phyloP scores from a whole-genome alignment of 2,329 filamentous ascomycete species.

The Cladosporium sphaerospermum region DNA sequence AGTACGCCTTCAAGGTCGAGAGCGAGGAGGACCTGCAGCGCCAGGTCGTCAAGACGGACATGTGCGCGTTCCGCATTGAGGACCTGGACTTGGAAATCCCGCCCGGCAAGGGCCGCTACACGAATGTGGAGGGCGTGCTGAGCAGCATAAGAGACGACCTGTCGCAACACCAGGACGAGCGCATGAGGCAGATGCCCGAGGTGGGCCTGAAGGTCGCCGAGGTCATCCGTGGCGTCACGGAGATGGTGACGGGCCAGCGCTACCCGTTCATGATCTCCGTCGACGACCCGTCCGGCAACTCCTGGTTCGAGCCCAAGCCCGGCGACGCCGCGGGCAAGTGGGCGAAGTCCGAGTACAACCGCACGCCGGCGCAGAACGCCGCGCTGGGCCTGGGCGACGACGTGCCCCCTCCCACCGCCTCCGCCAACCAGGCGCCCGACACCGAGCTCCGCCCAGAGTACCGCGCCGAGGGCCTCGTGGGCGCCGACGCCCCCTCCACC shows the following conservation, averaged over 20 bases:
- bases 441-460: constrained; percentile 52
- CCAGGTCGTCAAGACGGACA: constrained; percentile 89
- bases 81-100: constrained; percentile 92
- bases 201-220: constrained; percentile 70
- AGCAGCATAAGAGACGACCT: constrained; percentile 73
- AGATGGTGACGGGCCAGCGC: constrained; percentile 69
- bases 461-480: constrained; percentile 37
- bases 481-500: constrained; percentile 12
- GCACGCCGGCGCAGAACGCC: constrained; percentile 80
- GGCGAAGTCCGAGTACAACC: constrained; percentile 74
- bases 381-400: constrained; percentile 66
- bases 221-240: constrained; percentile 65
- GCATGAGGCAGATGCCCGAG: constrained; percentile 72
- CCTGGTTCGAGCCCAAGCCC: constrained; percentile 85
- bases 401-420: constrained; percentile 27
- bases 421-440: constrained; percentile 43
- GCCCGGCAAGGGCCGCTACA: constrained; percentile 80
- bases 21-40: constrained; percentile 67
- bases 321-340: constrained; percentile 76
- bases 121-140: constrained; percentile 87
- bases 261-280: constrained; percentile 86
- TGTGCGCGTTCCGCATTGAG: constrained; percentile 76
- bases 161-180: constrained; percentile 70
- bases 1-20: constrained; percentile 77
- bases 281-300: constrained; percentile 92